Conservation (phyloP, 176 grass and related monocot genomes). For the Musa troglodytarum region DNA sequence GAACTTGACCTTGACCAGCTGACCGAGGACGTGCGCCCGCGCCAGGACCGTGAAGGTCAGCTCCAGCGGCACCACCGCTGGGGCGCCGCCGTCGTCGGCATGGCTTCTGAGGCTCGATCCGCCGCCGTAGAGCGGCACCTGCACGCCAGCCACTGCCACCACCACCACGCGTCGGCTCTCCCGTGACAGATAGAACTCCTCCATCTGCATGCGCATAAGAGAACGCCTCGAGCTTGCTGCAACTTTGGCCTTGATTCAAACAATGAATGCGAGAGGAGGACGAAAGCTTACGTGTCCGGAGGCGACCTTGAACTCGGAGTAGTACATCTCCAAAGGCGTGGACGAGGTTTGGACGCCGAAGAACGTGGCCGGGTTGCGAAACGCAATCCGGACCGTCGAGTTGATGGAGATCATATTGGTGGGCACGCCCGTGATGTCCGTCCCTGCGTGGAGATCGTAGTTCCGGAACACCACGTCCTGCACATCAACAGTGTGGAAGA, state of each 20-base stretch:
- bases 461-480: constrained; percentile 88
- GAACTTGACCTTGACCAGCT: constrained; percentile 87
- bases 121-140: constrained; percentile 87
- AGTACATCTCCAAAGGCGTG: constrained; percentile 64
- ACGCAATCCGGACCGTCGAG: constrained; percentile 73
- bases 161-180: constrained; percentile 53
- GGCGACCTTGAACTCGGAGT: constrained; percentile 77
- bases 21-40: constrained; percentile 75
- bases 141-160: constrained; percentile 50
- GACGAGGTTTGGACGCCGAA: constrained; percentile 91
- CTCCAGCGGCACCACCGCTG: constrained; percentile 54
- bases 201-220: constrained; percentile 33
- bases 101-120: constrained; percentile 62
- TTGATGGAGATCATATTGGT: constrained; percentile 91
- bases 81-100: constrained; percentile 48
- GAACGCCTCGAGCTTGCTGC: no score
- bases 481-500: neutral
- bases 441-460: constrained; percentile 95
- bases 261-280: no score
- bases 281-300: constrained; percentile 47
- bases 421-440: constrained; percentile 88
- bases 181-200: constrained; percentile 77
- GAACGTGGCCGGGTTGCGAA: constrained; percentile 87
- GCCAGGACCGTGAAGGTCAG: constrained; percentile 58
- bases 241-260: no score